These are phyloP conservation scores for Sarcodon aspratus DNA, from an alignment of 768 basidiomycete species.

Conservation along the genomic window DNA sequence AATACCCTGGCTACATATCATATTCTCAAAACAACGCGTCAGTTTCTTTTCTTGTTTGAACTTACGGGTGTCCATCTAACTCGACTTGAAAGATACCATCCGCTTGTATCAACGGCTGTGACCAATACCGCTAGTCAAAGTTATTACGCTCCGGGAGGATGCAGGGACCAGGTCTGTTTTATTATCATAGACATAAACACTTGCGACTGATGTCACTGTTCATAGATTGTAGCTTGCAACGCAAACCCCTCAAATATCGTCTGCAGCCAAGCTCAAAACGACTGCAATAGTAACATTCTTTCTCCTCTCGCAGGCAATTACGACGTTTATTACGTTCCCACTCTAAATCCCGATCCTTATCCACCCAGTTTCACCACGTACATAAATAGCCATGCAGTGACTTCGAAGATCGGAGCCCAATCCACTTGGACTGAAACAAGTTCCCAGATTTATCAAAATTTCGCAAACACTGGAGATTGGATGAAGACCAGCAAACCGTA, in stretches of 20 bases:
- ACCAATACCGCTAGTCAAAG: slow-evolving; percentile 31
- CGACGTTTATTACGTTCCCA: slow-evolving; percentile 43
- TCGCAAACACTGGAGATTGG: slow-evolving; percentile 44
- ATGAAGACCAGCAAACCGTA: slow-evolving; percentile 36
- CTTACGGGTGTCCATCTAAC: too few relatives aligned
- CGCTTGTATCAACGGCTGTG: slow-evolving; percentile 33
- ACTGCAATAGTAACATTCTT: slow-evolving; percentile 47
- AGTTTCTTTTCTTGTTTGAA: too few relatives aligned
- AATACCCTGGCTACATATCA: slow-evolving; percentile 46
- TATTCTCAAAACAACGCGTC: slow-evolving; percentile 41
- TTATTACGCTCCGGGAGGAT: slow-evolving; percentile 33
- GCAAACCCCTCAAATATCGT: slow-evolving; percentile 35
- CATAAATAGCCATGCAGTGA: slow-evolving; percentile 14
- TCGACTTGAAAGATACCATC: slow-evolving; percentile 24
- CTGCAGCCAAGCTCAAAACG: slow-evolving; percentile 45
- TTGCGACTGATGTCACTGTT: neutral
- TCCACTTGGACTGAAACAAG: slow-evolving; percentile 29
- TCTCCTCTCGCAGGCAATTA: slow-evolving; percentile 41
- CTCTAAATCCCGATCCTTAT: slow-evolving; percentile 33
- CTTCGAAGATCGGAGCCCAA: slow-evolving; percentile 31
- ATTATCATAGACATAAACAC: neutral
- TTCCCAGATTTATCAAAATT: slow-evolving; percentile 31
- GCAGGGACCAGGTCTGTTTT: slow-evolving; percentile 31
- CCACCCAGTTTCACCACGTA: slow-evolving; percentile 28
- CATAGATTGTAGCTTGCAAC: slow-evolving; percentile 29